phyloP scores from a whole-genome alignment of 106 monocot genomes.

The Ottelia alismoides region DNA sequence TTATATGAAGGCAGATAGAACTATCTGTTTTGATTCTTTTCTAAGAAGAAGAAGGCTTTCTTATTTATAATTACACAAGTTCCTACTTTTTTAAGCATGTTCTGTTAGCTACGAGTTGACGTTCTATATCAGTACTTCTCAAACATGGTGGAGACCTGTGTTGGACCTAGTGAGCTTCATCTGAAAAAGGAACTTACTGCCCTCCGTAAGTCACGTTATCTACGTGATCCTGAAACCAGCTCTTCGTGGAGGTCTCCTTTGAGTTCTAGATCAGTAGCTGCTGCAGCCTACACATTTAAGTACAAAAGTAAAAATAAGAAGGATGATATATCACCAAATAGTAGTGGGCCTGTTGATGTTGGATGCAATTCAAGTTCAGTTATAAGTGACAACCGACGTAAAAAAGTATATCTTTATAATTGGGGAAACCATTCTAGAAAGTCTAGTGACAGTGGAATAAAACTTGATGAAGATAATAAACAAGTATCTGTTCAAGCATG shows the following conservation, averaged over 20 bases:
- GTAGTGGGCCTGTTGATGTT: slow-evolving; percentile 10
- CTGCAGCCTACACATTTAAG: slow-evolving; percentile 15
- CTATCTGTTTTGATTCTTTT: too few relatives aligned
- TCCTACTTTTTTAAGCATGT: too few relatives aligned
- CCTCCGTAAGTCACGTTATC: slow-evolving; percentile 54
- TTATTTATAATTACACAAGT: too few relatives aligned
- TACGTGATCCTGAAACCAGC: slow-evolving; percentile 88
- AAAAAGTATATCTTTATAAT: slow-evolving; percentile 72
- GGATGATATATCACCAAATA: slow-evolving; percentile 9
- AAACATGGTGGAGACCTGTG: slow-evolving; percentile 64
- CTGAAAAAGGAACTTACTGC: slow-evolving; percentile 83
- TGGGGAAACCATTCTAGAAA: slow-evolving; percentile 61
- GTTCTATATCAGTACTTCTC: too few relatives aligned
- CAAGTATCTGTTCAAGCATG: too few relatives aligned
- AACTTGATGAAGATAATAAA: slow-evolving; percentile 23
- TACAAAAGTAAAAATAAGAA: slow-evolving; percentile 15
- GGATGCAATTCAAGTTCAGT: slow-evolving; percentile 1
- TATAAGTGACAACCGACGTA: slow-evolving; percentile 26
- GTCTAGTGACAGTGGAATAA: slow-evolving; percentile 47
- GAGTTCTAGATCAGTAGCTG: slow-evolving; percentile 48
- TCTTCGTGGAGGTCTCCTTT: slow-evolving; percentile 85
- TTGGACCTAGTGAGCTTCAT: slow-evolving; percentile 85
- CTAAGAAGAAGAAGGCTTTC: too few relatives aligned
- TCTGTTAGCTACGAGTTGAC: too few relatives aligned
- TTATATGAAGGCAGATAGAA: too few relatives aligned